A percentile compares a stretch with the other conserved stretches of the same genome.
phyloP scores from a whole-genome alignment of 2,329 filamentous ascomycete species.

The Curvularia sp. region DNA sequence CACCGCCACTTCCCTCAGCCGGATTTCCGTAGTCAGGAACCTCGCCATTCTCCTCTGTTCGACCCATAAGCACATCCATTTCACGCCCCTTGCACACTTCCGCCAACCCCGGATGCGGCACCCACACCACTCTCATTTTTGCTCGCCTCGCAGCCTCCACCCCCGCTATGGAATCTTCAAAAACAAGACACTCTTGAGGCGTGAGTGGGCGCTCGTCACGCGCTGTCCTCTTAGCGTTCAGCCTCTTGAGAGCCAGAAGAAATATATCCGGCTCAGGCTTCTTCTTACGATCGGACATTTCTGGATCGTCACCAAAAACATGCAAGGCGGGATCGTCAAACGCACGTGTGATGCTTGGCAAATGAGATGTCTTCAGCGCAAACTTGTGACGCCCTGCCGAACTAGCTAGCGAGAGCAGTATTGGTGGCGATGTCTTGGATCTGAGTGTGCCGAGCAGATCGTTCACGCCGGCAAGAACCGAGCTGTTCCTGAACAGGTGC shows the following conservation, averaged over 20 bases:
- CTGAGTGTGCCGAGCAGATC: conserved; percentile 4
- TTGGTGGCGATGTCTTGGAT: conserved; percentile 1
- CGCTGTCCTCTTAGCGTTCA: background rate
- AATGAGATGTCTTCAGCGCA: conserved; percentile 7
- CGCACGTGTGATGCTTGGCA: background rate
- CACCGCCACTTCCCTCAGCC: background rate
- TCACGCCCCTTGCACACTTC: conserved; percentile 12
- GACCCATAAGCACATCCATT: conserved; percentile 13
- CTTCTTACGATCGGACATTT: conserved; percentile 16
- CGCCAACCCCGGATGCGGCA: conserved; percentile 13
- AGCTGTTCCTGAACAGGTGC: conserved; percentile 22
- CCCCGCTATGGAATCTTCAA: conserved; percentile 17
- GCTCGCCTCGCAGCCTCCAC: conserved; percentile 7
- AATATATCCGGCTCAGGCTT: conserved; percentile 18
- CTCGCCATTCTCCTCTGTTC: conserved; percentile 6
- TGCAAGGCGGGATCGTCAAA: conserved; percentile 9
- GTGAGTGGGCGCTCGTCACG: background rate
- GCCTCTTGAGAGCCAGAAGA: conserved; percentile 6
- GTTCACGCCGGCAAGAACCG: conserved; percentile 1
- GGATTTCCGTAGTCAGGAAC: conserved; percentile 5
- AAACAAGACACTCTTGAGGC: conserved; percentile 10
- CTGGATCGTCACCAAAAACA: conserved; percentile 11
- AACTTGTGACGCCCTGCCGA: conserved; percentile 11
- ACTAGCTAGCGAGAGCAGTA: conserved; percentile 12
- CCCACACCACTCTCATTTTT: conserved; percentile 9